Evolutionary conservation across 108 stramenopile genomes (phyloP).

Genomic region (Skeletonema menzelii): DNA sequence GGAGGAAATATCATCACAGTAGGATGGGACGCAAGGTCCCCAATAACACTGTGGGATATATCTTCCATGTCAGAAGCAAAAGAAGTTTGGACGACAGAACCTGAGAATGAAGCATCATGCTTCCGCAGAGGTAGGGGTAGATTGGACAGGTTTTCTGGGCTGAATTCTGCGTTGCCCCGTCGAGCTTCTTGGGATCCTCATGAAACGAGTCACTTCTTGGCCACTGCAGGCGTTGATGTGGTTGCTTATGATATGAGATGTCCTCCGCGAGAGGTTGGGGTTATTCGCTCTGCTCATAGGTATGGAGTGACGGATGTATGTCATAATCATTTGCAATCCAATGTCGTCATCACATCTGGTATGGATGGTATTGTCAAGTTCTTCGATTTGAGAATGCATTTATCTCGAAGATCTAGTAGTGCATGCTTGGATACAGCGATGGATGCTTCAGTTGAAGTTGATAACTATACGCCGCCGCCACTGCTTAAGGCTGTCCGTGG

Average conservation of each 20-base stretch:
- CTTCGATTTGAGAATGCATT: constrained; percentile 88
- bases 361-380: constrained; percentile 94
- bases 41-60: constrained; percentile 45
- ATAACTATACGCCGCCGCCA: constrained; percentile 9
- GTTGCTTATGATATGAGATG: constrained; percentile 65
- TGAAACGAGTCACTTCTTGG: constrained; percentile 43
- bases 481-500: constrained; percentile 65
- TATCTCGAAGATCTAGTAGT: neutral
- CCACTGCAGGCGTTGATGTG: constrained; percentile 43
- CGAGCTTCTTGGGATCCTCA: constrained; percentile 88
- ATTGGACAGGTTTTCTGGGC: constrained; percentile 7
- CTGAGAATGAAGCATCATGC: neutral
- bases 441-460: neutral
- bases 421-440: constrained; percentile 1
- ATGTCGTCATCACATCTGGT: constrained; percentile 83
- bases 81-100: constrained; percentile 25
- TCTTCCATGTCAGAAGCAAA: constrained; percentile 27
- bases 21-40: constrained; percentile 43
- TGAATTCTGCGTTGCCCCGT: constrained; percentile 49
- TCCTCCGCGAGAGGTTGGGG: constrained; percentile 35
- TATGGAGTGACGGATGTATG: constrained; percentile 81
- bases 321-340: constrained; percentile 96
- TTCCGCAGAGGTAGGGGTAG: constrained; percentile 4
- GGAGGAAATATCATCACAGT: constrained; percentile 43
- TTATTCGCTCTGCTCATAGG: constrained; percentile 58